Base-by-base conservation (phyloP, 1,284 basidiomycete genomes). In the Sporisorium iseilematis-ciliati region DNA sequence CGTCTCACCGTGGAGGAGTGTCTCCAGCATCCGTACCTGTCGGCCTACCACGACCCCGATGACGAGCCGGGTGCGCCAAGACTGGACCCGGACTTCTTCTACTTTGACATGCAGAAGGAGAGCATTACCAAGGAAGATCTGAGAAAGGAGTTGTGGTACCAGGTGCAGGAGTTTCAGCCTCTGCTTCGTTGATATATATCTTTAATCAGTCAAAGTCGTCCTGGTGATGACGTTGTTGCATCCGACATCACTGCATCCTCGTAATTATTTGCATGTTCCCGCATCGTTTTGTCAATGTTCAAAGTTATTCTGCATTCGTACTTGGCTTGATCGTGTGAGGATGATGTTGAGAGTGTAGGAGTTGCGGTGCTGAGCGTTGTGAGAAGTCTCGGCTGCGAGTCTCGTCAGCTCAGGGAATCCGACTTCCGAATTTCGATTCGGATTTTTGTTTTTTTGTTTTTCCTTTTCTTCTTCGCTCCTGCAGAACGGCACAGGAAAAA, bases 1-100 rank as follows among this genome's bases (percentile, higher is more conserved):
- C 74, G 83, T 4, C 61, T 84, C 60, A 79, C 82, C 10, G 83
- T 83, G 3, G 83, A 83, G 33, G 82, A 84, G 60, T 82, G 81
- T 45, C 72, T 85, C 2, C 65, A 50, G 23, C 83, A 85, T 48
- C 82, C 82, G 7, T 84, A 82, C 59, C 67, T 85, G 2, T 64
- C 68, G 35, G 75, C 78, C 2, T 85, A 85, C 57, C 81, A 84
- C 57, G 82, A 85, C 38, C 70, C 72, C 1, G 75, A 80, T 21
- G 82, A 84, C 57, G 82, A 84, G 65, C 82, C 82, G 0, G 61
- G 61, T 12, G 77, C 78, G 14, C 76, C 75, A 14, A 59, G 61
- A 5, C 65, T 84, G 20, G 78, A 79, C 38, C 77, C 78, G 0
- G 51, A 71, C 52, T 77, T 80, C 41, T 80, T 79, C 63, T 68